These are phyloP conservation scores for Amylocarpus encephaloides DNA, from an alignment of 2,329 filamentous ascomycete species.

Conservation along the genomic window DNA sequence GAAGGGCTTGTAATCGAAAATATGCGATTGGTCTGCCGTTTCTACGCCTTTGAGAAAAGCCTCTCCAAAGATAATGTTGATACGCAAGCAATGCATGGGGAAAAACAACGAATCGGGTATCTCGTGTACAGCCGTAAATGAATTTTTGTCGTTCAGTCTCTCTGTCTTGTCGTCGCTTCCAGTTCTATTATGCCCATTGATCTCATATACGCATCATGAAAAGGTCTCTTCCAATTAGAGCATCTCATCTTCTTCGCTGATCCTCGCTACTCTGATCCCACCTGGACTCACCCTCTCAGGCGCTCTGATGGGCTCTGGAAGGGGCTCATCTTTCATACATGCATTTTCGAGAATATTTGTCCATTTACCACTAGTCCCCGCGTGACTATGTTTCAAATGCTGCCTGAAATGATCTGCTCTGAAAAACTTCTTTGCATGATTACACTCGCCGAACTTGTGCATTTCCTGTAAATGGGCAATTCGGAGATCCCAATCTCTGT, in stretches of 20 bases:
- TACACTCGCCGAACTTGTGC: conserved; percentile 97
- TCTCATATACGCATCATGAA: conserved; percentile 4
- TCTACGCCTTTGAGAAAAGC: conserved; percentile 1
- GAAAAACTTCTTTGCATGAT: conserved; percentile 97
- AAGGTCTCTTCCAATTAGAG: conserved; percentile 11
- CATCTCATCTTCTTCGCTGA: conserved; percentile 30
- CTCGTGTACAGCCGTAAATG: conserved; percentile 23
- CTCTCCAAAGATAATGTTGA: conserved; percentile 15
- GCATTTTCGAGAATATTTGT: conserved; percentile 96
- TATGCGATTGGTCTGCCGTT: conserved; percentile 6
- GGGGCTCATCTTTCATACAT: conserved; percentile 84
- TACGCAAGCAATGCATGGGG: conserved; percentile 24
- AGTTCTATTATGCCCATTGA: conserved; percentile 2
- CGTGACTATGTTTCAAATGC: conserved; percentile 95
- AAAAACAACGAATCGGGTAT: conserved; percentile 25
- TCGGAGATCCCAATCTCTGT: conserved; percentile 82
- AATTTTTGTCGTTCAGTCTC: conserved; percentile 10
- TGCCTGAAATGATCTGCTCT: conserved; percentile 96
- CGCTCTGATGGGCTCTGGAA: conserved; percentile 36
- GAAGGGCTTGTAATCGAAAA: conserved; percentile 7
- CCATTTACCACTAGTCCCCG: conserved; percentile 95
- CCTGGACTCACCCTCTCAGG: conserved; percentile 26
- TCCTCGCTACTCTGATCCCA: conserved; percentile 23
- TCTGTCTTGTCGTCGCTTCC: conserved; percentile 3
- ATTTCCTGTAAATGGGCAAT: conserved; percentile 81